Base-by-base conservation (phyloP, 805 yeast genomes). In the Priceomyces castillae region DNA sequence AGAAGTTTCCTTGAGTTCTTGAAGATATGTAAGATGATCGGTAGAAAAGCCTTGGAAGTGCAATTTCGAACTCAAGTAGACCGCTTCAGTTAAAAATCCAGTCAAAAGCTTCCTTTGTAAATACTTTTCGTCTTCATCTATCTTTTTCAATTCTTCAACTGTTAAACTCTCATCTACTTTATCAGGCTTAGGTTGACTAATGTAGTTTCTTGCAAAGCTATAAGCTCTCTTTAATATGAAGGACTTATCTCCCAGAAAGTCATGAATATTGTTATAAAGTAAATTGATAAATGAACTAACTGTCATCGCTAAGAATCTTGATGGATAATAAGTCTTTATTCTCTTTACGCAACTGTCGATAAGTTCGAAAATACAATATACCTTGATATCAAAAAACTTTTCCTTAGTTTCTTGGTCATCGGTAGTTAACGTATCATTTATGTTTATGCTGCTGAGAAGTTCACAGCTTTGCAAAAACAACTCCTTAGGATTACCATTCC, bases 401-500 rank as follows among this genome's bases (percentile, higher is more conserved):
- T 57, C 65, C 45, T 46, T 49, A 9, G 33, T 11, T 2, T 34
- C 41, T 7, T 5, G 22, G 18, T 47, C 47, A 25, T 50, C 55
- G 28, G 48, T 41, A 9, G 35, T 34, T 4, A 38, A 41, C 5
- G 41, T 42, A 16, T 53, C 54, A 18, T 50, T 48, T 4, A 64
- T 52, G 16, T 57, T 57, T 25, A 84, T 50, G 0, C 59, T 46
- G 11, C 69, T 51, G 15, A 90, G 58, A 22, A 85, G 57, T 57
- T 89, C 96, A 58, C 86, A 82, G 10, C 81, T 67, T 46, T 84
- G 80, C 41, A 90, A 62, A 30, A 90, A 77, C 42, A 89, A 61
- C 62, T 90, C 96, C 53, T 87, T 88, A 6, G 94, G 84, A 55
- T 86, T 86, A 11, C 96, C 97, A 42, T 76, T 58, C 35, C 65